These are phyloP conservation scores for Globisporangium mamillatum DNA, from an alignment of 352 stramenopile species.

Conservation along the genomic window DNA sequence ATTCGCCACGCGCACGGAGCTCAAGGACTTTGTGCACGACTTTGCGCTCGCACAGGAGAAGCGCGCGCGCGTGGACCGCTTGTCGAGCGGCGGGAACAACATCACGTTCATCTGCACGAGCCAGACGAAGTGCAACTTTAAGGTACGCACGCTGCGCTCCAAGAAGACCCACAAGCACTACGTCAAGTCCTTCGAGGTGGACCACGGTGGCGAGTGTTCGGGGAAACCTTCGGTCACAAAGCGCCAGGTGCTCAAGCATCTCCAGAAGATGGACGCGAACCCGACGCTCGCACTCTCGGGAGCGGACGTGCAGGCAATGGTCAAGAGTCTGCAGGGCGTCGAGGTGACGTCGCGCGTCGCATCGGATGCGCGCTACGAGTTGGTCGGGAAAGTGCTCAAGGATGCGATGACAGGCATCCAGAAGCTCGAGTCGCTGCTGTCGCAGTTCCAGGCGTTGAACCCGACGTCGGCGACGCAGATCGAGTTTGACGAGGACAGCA, in stretches of 20 bases:
- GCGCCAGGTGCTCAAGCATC: slow-evolving; percentile 38
- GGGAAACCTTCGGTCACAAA: slow-evolving; percentile 35
- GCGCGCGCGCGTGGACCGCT: slow-evolving; percentile 33
- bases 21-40: slow-evolving; percentile 47
- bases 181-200: slow-evolving; percentile 33
- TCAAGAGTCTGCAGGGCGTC: slow-evolving; percentile 36
- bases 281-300: slow-evolving; percentile 34
- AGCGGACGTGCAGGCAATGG: slow-evolving; percentile 30
- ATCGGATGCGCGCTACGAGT: slow-evolving; percentile 31
- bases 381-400: slow-evolving; percentile 28
- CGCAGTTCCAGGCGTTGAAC: slow-evolving; percentile 41
- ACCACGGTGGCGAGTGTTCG: slow-evolving; percentile 33
- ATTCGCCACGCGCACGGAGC: slow-evolving; percentile 29
- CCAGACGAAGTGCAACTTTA: slow-evolving; percentile 37
- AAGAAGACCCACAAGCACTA: slow-evolving; percentile 5
- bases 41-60: slow-evolving; percentile 50
- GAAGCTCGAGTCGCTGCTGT: slow-evolving; percentile 46
- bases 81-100: slow-evolving; percentile 46
- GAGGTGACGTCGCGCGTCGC: slow-evolving; percentile 38
- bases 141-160: slow-evolving; percentile 26
- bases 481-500: slow-evolving; percentile 27
- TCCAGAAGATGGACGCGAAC: slow-evolving; percentile 27
- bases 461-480: slow-evolving; percentile 28
- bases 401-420: slow-evolving; percentile 34
- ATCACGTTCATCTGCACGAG: slow-evolving; percentile 49